A percentile compares a stretch with the other conserved stretches of the same genome.
Conservation (phyloP, 768 basidiomycete genomes). For the Tulasnella sp. region DNA sequence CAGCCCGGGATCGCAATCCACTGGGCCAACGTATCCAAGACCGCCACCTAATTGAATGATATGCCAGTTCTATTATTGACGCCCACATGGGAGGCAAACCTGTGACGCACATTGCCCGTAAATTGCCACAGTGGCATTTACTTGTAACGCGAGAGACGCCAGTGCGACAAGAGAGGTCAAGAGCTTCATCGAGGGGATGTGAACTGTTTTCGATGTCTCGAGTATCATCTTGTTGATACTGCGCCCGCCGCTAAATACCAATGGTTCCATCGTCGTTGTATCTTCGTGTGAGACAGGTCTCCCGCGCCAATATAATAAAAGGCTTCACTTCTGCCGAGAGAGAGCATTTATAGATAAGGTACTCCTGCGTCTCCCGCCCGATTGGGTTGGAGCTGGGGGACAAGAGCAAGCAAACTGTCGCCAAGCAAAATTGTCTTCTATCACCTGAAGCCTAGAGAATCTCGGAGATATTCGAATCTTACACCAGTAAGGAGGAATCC, state of each 20-base stretch:
- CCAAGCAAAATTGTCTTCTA: not conserved
- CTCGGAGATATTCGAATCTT: not conserved
- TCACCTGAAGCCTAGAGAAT: not conserved
- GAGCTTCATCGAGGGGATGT: not conserved
- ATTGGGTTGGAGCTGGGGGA: not conserved
- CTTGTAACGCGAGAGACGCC: not conserved
- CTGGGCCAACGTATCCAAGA: not conserved
- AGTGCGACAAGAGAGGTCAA: not conserved
- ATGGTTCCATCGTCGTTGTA: not conserved
- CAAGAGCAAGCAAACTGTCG: not conserved
- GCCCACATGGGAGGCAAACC: not conserved
- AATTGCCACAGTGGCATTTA: not conserved
- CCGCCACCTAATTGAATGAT: not conserved
- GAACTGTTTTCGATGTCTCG: not conserved
- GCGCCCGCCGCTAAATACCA: not conserved
- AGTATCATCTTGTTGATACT: not conserved
- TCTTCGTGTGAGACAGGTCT: not conserved
- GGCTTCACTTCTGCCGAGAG: not conserved
- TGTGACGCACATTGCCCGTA: not conserved
- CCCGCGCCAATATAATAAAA: not conserved
- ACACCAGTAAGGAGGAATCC: not conserved
- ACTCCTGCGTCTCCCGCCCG: not conserved
- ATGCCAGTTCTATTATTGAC: not conserved
- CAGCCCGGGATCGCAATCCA: not conserved
- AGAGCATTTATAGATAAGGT: not conserved